Base-by-base conservation (phyloP, 306 rosid species). In the Coriaria nepalensis region DNA sequence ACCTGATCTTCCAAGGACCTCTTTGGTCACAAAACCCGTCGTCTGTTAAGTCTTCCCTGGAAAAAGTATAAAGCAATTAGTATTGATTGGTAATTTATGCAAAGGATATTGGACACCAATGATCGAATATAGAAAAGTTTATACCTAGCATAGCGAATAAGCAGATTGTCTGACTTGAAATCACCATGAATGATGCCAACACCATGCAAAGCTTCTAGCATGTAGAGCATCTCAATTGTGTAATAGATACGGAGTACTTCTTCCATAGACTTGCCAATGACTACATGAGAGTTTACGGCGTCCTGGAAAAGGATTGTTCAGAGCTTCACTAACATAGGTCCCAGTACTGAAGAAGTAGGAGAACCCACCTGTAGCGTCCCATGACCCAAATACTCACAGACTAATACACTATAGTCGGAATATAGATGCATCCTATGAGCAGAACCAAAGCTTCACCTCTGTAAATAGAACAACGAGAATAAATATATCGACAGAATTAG, bases 121-220 rank as follows among this genome's bases (percentile, higher is more conserved):
- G 57, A 73, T 57, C 55, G 43, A 37, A 15, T 35, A 61, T 50
- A 47, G 63, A 62, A 45, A 53, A 47, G 13, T 44, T 40, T 43
- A 42, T 77, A 84, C 95, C 87, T 75, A 49, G 95, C 73, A 73
- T 90, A 90, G 42, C 95, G 83, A 70, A 90, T 67, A 20, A 90
- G 86, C 68, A 90, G 67, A 75, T 90, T 90, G 62, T 90, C 97
- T 37, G 97, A 95, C 79, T 90, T 90, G 75, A 90, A 84, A 81
- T 90, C 97, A 33, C 97, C 87, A 71, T 84, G 97, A 69, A 90
- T 73, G 68, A 90, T 73, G 67, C 82, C 87, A 64, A 61, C 81
- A 44, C 63, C 75, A 60, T 81, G 95, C 71, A 90, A 55, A 62
- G 70, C 63, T 63, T 90, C 94, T 13, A 81, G 69, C 92, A 81